Base-by-base conservation (phyloP, 2,329 filamentous ascomycete species). In the Alternaria incomplexa region DNA sequence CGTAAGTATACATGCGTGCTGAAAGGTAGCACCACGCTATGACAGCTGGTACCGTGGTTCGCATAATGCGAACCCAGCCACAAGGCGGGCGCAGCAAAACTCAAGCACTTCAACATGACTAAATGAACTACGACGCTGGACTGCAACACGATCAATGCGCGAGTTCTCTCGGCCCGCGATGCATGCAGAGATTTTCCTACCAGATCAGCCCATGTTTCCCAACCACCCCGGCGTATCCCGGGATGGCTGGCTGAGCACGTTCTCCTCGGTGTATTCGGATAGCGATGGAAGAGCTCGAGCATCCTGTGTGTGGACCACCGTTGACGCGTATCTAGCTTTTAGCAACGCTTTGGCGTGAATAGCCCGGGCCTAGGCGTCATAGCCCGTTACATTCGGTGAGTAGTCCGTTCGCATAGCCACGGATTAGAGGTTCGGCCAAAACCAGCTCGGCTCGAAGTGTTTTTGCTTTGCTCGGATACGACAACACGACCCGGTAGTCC, bases 111-210 rank as follows among this genome's bases (percentile, higher is more conserved):
- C 15, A 54, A 45, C 56, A 43, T 48, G 20, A 43, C 56, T 20
- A 54, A 48, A 50, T 60, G 17, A 57, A 48, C 56, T 59, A 62
- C 26, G 20, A 54, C 48, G 55, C 48, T 62, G 54, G 47, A 48
- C 48, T 55, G 56, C 50, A 43, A 59, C 28, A 59, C 56, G 60
- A 59, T 54, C 59, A 60, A 63, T 59, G 56, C 52, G 60, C 66
- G 65, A 65, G 52, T 61, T 48, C 40, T 56, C 63, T 69, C 70
- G 70, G 70, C 65, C 66, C 69, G 66, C 64, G 48, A 57, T 57
- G 59, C 59, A 58, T 67, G 70, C 70, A 72, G 70, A 71, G 64
- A 72, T 69, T 72, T 71, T 66, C 68, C 48, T 57, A 62, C 61
- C 56, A 56, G 61, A 62, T 63, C 62, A 65, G 65, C 62, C 61